Conservation (phyloP, 495 filamentous ascomycete species). For the Aspergillus avenaceus region DNA sequence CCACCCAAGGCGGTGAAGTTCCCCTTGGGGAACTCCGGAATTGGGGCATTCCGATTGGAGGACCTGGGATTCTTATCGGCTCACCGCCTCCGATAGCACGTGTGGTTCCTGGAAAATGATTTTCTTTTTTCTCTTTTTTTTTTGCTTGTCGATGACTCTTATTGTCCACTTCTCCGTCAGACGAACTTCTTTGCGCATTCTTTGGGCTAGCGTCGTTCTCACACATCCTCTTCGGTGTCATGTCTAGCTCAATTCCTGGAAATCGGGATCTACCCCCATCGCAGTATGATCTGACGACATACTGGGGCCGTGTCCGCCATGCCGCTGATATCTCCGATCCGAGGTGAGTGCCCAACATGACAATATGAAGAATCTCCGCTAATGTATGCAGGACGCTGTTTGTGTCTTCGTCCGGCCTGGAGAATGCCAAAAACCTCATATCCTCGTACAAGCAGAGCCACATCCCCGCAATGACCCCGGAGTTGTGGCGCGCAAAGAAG, state of each 20-base stretch:
- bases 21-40: conserved; percentile 1
- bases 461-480: conserved; percentile 73
- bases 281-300: conserved; percentile 86
- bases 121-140: conserved; percentile 19
- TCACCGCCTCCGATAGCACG: conserved; percentile 36
- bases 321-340: conserved; percentile 88
- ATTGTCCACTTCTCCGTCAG: conserved; percentile 2
- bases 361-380: too few species aligned
- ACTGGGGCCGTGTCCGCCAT: conserved; percentile 92
- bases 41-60: conserved; percentile 21
- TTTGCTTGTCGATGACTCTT: conserved; percentile 5
- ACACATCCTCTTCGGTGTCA: conserved; percentile 30
- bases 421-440: conserved; percentile 75
- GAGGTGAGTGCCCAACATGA: too few species aligned
- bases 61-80: conserved; percentile 29
- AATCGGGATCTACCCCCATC: conserved; percentile 80
- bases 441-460: conserved; percentile 77
- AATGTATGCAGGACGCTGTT: conserved; percentile 65
- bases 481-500: conserved; percentile 94
- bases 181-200: conserved; percentile 3
- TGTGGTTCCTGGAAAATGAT: conserved; percentile 12
- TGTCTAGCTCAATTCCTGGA: conserved; percentile 90
- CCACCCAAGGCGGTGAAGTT: conserved; percentile 3
- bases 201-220: conserved; percentile 7
- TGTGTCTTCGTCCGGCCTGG: conserved; percentile 68